Percentiles rank a stretch among this genome's conserved stretches.
phyloP scores from a whole-genome alignment of 768 basidiomycete genomes.

The Boletus huronensis region DNA sequence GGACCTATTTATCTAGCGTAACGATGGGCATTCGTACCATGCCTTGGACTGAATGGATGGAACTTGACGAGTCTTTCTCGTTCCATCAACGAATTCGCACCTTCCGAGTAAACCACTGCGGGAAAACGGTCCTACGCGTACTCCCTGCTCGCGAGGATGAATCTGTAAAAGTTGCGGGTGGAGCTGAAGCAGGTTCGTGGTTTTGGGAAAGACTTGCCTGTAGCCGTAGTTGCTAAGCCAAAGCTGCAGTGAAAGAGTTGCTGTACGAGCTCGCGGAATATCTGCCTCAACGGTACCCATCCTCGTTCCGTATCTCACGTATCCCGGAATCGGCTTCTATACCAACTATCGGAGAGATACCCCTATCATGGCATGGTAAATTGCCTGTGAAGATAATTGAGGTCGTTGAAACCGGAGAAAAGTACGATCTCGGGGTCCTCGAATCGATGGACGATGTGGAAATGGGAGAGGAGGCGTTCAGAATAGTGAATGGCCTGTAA shows the following conservation, averaged over 20 bases:
- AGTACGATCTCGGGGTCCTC: conserved; percentile 47
- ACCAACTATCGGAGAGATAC: conserved; percentile 24
- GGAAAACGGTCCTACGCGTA: conserved; percentile 46
- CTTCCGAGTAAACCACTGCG: conserved; percentile 51
- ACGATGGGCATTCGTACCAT: conserved; percentile 73
- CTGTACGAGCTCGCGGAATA: conserved; percentile 70
- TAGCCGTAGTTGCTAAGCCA: neutral
- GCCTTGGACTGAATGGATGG: conserved; percentile 75
- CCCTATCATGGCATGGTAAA: conserved; percentile 39
- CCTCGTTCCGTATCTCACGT: conserved; percentile 53
- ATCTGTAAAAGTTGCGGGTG: conserved; percentile 30
- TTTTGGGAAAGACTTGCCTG: neutral
- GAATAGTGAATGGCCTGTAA: conserved; percentile 59
- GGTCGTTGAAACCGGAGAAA: conserved; percentile 48
- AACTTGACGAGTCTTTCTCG: conserved; percentile 61
- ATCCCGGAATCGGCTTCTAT: conserved; percentile 6
- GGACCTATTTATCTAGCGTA: conserved; percentile 37
- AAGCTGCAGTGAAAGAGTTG: conserved; percentile 53
- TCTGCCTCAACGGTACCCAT: conserved; percentile 62
- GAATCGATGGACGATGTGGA: conserved; percentile 22
- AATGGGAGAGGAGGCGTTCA: conserved; percentile 55
- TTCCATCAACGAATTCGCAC: conserved; percentile 55
- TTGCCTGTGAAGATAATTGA: conserved; percentile 53
- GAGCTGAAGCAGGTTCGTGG: conserved; percentile 30
- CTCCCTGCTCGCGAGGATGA: conserved; percentile 45